phyloP scores from a whole-genome alignment of 2,329 filamentous ascomycete genomes.

The Pestalotiopsis sp. region DNA sequence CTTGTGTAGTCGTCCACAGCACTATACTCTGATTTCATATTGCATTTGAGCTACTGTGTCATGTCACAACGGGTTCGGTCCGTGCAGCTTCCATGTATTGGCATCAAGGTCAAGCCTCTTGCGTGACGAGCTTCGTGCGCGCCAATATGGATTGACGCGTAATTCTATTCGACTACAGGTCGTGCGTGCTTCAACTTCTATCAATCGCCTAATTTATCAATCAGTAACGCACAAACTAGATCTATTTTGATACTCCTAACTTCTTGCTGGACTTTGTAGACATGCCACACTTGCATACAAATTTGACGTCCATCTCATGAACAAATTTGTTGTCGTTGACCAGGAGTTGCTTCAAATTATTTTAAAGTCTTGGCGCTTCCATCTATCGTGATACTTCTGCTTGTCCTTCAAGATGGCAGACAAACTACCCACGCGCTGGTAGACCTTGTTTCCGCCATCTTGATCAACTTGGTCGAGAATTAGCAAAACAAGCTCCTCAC shows the following conservation, averaged over 20 bases:
- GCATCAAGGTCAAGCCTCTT: not conserved
- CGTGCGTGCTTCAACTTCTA: no score
- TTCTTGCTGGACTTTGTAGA: not conserved
- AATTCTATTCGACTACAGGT: not conserved
- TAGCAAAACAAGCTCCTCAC: not conserved
- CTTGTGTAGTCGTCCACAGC: not conserved
- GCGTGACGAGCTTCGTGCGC: not conserved
- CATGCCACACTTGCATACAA: not conserved
- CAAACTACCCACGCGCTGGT: not conserved
- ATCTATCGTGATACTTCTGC: not conserved
- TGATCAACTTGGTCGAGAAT: not conserved
- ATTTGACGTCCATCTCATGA: not conserved
- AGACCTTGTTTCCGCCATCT: not conserved
- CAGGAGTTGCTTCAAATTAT: not conserved
- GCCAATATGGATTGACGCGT: not conserved
- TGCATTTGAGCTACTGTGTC: not conserved
- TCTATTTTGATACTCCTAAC: not conserved
- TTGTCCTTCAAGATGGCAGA: not conserved
- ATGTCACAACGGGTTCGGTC: not conserved
- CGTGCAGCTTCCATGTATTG: not conserved
- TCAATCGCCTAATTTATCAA: not conserved
- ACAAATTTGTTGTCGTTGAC: not conserved
- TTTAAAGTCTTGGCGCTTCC: not conserved
- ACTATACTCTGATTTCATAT: not conserved
- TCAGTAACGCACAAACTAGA: not conserved